A percentile compares a stretch with the other conserved stretches of the same genome.
These are phyloP conservation scores for Peniophora sp. DNA, from an alignment of 1,284 basidiomycete genomes.

Conservation along the genomic window DNA sequence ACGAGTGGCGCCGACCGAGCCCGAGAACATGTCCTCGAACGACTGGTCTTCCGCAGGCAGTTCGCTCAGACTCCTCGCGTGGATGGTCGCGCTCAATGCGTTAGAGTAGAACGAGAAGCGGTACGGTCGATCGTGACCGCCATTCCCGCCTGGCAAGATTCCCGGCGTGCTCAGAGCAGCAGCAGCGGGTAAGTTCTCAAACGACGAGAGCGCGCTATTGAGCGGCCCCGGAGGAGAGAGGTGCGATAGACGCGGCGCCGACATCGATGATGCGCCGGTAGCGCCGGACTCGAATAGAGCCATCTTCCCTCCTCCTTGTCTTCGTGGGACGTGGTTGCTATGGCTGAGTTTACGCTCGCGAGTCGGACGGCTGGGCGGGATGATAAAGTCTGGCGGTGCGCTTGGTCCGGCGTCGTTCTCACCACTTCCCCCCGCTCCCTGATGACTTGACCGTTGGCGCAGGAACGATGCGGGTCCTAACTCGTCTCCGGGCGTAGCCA, in stretches of 20 bases:
- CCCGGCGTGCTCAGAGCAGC: constrained; percentile 11
- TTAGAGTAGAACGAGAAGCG: constrained; percentile 99
- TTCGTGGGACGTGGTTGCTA: constrained; percentile 58
- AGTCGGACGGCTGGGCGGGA: constrained; percentile 28
- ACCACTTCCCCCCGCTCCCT: not conserved
- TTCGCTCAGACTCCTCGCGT: constrained; percentile 88
- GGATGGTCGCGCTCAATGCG: constrained; percentile 86
- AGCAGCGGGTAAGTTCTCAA: constrained; percentile 14
- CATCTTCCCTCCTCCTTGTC: constrained; percentile 76
- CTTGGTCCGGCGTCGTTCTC: constrained; percentile 6
- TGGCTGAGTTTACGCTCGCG: constrained; percentile 82
- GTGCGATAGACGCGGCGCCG: constrained; percentile 28
- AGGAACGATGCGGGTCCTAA: constrained; percentile 1
- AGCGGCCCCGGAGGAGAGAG: constrained; percentile 17
- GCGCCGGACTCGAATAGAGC: constrained; percentile 79
- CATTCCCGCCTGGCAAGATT: constrained; percentile 7
- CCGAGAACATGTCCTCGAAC: constrained; percentile 87
- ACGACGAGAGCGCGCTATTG: constrained; percentile 25
- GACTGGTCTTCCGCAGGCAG: constrained; percentile 90
- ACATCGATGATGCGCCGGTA: constrained; percentile 37
- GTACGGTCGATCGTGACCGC: constrained; percentile 84
- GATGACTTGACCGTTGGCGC: constrained; percentile 5
- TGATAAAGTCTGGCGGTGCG: constrained; percentile 12
- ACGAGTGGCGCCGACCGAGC: constrained; percentile 23
- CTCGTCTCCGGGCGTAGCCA: constrained; percentile 31